These are phyloP conservation scores for Phytophthora constricta DNA, from an alignment of 352 stramenopile genomes.

Conservation along the genomic window DNA sequence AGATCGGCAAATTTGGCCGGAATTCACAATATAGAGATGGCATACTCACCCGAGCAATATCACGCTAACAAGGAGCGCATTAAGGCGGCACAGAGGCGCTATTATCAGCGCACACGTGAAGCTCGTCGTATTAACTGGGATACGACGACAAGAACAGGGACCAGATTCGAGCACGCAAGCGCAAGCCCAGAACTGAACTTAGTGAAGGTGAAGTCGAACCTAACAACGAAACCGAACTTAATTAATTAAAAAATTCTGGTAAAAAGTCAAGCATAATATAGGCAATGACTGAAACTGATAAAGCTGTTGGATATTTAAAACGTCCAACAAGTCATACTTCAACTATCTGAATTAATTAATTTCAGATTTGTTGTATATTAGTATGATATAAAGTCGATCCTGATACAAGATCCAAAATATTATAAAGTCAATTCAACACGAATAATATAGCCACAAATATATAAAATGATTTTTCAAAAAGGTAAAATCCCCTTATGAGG, in stretches of 20 bases:
- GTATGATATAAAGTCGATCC: slow-evolving; percentile 4
- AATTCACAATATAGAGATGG: too few species aligned
- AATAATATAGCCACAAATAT: slow-evolving; percentile 4
- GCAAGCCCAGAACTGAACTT: background rate
- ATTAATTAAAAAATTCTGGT: slow-evolving; percentile 3
- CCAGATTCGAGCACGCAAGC: background rate
- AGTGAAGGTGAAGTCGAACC: background rate
- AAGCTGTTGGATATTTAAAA: too few species aligned
- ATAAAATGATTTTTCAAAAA: too few species aligned
- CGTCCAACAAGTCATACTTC: background rate
- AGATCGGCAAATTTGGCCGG: too few species aligned
- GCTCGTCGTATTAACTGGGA: background rate
- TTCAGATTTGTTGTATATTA: background rate
- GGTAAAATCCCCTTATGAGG: too few species aligned
- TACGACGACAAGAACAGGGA: background rate
- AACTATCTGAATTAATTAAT: background rate
- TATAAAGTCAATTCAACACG: background rate
- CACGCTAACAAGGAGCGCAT: background rate
- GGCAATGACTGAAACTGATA: background rate
- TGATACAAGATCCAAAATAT: slow-evolving; percentile 2
- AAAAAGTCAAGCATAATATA: slow-evolving; percentile 2
- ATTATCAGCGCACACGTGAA: background rate
- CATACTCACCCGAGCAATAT: background rate
- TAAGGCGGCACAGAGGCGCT: background rate
- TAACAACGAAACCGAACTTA: background rate